Evolutionary conservation across 164 flowering plant species (phyloP).

Genomic region (Nymphaea colorata): DNA sequence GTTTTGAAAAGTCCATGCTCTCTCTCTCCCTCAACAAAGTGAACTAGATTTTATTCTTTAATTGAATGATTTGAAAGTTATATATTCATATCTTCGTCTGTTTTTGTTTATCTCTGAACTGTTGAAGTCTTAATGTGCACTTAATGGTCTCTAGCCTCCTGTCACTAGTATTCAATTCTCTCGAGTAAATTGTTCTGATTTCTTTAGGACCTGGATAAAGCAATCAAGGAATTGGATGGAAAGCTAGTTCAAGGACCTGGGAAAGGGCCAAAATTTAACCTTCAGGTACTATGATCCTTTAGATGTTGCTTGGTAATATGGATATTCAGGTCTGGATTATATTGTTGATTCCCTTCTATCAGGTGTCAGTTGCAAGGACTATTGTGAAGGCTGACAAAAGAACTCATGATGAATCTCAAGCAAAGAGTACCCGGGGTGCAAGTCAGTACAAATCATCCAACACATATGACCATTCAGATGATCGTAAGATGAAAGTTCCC

Average conservation of each 20-base stretch:
- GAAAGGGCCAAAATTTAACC: constrained; percentile 14
- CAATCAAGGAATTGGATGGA: constrained; percentile 26
- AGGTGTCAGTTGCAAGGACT: constrained; percentile 38
- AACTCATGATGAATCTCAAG: constrained; percentile 19
- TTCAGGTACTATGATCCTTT: constrained; percentile 10
- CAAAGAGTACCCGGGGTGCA: constrained; percentile 6
- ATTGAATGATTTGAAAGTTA: not conserved
- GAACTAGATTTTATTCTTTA: too few species aligned
- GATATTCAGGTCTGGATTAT: too few species aligned
- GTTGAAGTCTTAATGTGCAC: too few species aligned
- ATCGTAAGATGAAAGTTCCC: constrained; percentile 6
- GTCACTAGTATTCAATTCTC: too few species aligned
- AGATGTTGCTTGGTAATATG: too few species aligned
- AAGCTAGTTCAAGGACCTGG: constrained; percentile 22
- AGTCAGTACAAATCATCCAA: constrained; percentile 11
- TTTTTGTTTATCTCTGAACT: too few species aligned
- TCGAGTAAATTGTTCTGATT: not conserved
- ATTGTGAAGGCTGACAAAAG: constrained; percentile 24
- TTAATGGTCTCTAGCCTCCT: too few species aligned
- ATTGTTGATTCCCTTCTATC: not conserved
- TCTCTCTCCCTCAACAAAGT: too few species aligned
- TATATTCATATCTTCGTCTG: too few species aligned
- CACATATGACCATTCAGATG: constrained; percentile 5
- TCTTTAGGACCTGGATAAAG: constrained; percentile 29
- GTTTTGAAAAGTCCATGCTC: too few species aligned